Evolutionary conservation across 257 asterid genomes (phyloP).

Genomic region (Scutellaria baicalensis): DNA sequence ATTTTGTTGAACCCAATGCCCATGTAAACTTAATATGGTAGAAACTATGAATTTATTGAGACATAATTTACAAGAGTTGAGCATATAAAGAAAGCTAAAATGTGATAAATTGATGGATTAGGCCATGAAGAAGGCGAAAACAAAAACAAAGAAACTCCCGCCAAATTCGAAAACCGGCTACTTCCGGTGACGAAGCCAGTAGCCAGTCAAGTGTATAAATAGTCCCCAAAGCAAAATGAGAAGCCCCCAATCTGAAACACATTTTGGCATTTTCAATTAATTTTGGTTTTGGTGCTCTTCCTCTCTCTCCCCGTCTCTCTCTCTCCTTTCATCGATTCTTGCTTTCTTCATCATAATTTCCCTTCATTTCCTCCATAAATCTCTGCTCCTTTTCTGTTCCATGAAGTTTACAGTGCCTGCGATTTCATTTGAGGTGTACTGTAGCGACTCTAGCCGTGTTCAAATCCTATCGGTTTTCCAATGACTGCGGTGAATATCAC

Average conservation of each 20-base stretch:
- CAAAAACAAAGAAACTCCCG: conserved; percentile 38
- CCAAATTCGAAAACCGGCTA: conserved; percentile 45
- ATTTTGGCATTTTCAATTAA: neutral
- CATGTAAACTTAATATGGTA: too few species aligned
- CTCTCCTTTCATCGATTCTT: conserved; percentile 2
- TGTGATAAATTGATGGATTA: neutral
- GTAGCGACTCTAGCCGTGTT: neutral
- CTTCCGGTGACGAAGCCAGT: conserved; percentile 27
- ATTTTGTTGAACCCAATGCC: too few species aligned
- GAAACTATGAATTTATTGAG: too few species aligned
- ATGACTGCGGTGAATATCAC: conserved; percentile 95
- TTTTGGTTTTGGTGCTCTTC: neutral
- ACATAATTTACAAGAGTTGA: too few species aligned
- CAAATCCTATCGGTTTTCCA: conserved; percentile 2
- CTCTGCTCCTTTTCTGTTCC: conserved; percentile 6
- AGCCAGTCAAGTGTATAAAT: conserved; percentile 34
- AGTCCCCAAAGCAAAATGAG: neutral
- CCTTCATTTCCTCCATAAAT: neutral
- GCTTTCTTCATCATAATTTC: conserved; percentile 5
- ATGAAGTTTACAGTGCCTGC: conserved; percentile 17
- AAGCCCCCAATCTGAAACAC: neutral
- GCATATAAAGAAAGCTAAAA: too few species aligned
- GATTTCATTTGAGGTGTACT: conserved; percentile 1
- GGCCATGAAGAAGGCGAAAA: too few species aligned
- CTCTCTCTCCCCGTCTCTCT: too few species aligned